A percentile compares a stretch with the other conserved stretches of the same genome.
Evolutionary conservation across 2,329 filamentous ascomycete genomes (phyloP).

Genomic region (Calonectria hongkongensis): DNA sequence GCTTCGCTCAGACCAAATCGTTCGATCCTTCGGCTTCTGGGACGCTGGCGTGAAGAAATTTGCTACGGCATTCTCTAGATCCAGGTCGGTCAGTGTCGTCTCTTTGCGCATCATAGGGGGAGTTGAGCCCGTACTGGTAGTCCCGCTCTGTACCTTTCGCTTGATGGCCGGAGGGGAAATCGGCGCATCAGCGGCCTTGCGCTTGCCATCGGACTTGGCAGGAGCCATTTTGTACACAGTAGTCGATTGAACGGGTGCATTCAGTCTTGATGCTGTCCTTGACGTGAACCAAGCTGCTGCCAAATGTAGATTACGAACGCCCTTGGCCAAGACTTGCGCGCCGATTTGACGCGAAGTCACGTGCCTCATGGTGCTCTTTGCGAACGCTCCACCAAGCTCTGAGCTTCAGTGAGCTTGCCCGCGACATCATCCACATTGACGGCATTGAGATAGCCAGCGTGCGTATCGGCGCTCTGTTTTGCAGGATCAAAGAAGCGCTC

Average conservation of each 20-base stretch:
- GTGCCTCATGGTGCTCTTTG: constrained; percentile 44
- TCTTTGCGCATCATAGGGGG: neutral
- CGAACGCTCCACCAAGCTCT: constrained; percentile 35
- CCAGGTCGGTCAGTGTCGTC: constrained; percentile 43
- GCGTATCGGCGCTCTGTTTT: neutral
- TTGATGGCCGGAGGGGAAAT: constrained; percentile 74
- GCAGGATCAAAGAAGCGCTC: constrained; percentile 1
- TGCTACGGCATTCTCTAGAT: constrained; percentile 79
- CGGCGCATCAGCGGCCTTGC: constrained; percentile 62
- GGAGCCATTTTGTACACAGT: constrained; percentile 52
- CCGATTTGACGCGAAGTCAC: constrained; percentile 57
- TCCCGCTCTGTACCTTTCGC: constrained; percentile 70
- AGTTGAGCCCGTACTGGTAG: constrained; percentile 66
- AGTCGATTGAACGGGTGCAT: constrained; percentile 42
- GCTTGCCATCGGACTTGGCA: constrained; percentile 54
- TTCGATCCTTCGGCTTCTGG: constrained; percentile 86
- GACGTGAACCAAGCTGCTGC: constrained; percentile 7
- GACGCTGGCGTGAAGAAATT: constrained; percentile 93
- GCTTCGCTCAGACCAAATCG: constrained; percentile 82
- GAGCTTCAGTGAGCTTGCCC: constrained; percentile 19
- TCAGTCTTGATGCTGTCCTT: constrained; percentile 21
- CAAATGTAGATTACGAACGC: constrained; percentile 19
- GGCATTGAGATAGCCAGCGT: constrained; percentile 18
- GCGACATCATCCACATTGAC: constrained; percentile 15
- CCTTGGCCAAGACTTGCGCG: constrained; percentile 41